Conservation (phyloP, 1,284 basidiomycete genomes). For the Pisolithus thermaeus region DNA sequence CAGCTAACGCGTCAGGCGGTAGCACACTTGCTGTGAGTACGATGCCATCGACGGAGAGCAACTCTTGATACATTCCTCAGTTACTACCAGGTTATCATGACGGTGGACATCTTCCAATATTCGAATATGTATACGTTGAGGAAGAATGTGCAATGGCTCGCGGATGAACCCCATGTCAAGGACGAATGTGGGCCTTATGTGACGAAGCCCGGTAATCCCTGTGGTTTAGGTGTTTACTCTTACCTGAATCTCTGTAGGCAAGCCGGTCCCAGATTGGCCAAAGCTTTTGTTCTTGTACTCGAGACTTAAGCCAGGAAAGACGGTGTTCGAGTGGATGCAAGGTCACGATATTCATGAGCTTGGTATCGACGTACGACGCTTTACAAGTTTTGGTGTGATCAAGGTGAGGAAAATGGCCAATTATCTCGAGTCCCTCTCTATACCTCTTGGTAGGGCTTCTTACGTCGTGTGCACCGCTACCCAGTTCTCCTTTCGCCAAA, state of each 20-base stretch:
- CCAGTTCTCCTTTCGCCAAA: conserved; percentile 63
- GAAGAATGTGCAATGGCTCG: conserved; percentile 80
- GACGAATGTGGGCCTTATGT: conserved; percentile 90
- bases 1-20: conserved; percentile 83
- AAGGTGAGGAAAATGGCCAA: conserved; percentile 48
- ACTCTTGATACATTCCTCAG: conserved; percentile 33
- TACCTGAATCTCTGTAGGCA: conserved; percentile 31
- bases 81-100: conserved; percentile 95
- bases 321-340: conserved; percentile 88
- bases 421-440: not conserved
- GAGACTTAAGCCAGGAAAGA: conserved; percentile 77
- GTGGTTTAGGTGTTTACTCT: not conserved
- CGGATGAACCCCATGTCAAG: conserved; percentile 75
- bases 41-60: not conserved
- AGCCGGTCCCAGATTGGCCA: conserved; percentile 72
- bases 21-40: conserved; percentile 81
- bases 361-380: conserved; percentile 87
- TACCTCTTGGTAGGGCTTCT: conserved; percentile 63
- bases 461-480: conserved; percentile 89
- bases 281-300: conserved; percentile 83
- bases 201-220: conserved; percentile 57
- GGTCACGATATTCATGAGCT: conserved; percentile 62
- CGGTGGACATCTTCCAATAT: conserved; percentile 94
- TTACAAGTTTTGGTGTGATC: conserved; percentile 98
- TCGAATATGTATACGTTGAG: conserved; percentile 96